These are phyloP conservation scores for Phialophora expanda DNA, from an alignment of 2,329 filamentous ascomycete species.

Conservation along the genomic window DNA sequence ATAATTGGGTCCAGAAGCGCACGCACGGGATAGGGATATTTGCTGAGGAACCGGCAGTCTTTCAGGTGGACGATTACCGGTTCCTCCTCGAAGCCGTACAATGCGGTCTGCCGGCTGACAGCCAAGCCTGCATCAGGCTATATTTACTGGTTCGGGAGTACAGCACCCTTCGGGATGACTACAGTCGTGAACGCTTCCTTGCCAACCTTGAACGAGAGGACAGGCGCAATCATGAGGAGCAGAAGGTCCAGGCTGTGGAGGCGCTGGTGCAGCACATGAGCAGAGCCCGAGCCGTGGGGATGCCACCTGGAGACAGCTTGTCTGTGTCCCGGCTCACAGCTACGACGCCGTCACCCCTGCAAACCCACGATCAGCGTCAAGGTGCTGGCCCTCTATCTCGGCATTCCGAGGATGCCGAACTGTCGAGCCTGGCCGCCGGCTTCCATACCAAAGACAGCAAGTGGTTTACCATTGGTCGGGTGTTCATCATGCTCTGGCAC, in stretches of 20 bases:
- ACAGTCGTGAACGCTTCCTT: neutral
- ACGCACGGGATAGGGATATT: neutral
- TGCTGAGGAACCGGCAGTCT: neutral
- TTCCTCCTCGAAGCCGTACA: slow-evolving; percentile 19
- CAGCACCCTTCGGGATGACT: neutral
- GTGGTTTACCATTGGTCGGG: slow-evolving; percentile 29
- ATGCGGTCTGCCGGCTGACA: neutral
- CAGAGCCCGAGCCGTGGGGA: neutral
- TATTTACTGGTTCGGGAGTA: slow-evolving; percentile 14
- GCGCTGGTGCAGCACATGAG: neutral
- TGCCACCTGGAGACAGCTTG: neutral
- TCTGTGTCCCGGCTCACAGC: neutral
- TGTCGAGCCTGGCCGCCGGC: neutral
- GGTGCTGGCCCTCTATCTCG: neutral
- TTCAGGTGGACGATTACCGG: slow-evolving; percentile 7
- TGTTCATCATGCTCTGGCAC: slow-evolving; percentile 45
- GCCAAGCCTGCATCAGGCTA: slow-evolving; percentile 6
- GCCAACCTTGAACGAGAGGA: neutral
- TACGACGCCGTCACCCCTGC: neutral
- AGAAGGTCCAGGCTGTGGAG: neutral
- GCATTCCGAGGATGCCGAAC: neutral
- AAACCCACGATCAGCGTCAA: neutral
- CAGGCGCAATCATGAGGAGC: neutral
- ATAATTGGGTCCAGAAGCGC: neutral
- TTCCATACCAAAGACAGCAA: neutral